Base-by-base conservation (phyloP, 176 grass and related monocot genomes). In the Raddia distichophylla region DNA sequence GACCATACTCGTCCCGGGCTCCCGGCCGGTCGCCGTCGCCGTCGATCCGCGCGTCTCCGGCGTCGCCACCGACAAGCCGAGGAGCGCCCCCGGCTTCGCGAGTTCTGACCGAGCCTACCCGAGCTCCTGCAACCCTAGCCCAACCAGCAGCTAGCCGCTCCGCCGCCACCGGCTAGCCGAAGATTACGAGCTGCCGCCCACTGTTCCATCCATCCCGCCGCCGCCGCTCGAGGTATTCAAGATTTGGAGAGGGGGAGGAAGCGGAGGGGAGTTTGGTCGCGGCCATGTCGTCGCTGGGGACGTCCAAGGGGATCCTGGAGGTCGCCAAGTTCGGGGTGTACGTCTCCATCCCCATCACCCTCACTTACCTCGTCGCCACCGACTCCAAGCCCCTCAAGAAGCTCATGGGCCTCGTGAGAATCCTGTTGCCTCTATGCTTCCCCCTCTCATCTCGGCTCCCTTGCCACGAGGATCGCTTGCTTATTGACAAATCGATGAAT, bases 291-390 rank as follows among this genome's bases (percentile, higher is more conserved):
- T 91, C 91, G 73, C 13, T 99, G 15, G 90, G 96, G 55, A 91
- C 84, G 35, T 91, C 88, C 10, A 99, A 88, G 79, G 93, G 84
- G 76, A 44, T 95, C 20, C 87, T 99, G 68, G 96, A 99, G 96
- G 86, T 99, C 56, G 91, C 86, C 61, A 93, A 99, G 83, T 99
- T 99, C 60, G 91, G 84, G 17, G 75, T 91, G 55, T 99, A 95
- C 79, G 89, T 99, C 54, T 69, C 89, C 56, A 85, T 99, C 35
- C 96, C 93, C 51, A 63, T 91, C 47, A 77, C 69, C 33, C 93
- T 95, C 64, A 98, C 93, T 62, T 99, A 99, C 87, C 88, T 90
- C 75, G 90, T 98, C 78, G 87, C 91, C 87, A 91, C 96, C 37
- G 84, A 95, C 44, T 91, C 91, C 77, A 93, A 93, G 61, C 76